Base-by-base conservation (phyloP, 2,329 filamentous ascomycete species). In the Raffaelea deltoideospora region DNA sequence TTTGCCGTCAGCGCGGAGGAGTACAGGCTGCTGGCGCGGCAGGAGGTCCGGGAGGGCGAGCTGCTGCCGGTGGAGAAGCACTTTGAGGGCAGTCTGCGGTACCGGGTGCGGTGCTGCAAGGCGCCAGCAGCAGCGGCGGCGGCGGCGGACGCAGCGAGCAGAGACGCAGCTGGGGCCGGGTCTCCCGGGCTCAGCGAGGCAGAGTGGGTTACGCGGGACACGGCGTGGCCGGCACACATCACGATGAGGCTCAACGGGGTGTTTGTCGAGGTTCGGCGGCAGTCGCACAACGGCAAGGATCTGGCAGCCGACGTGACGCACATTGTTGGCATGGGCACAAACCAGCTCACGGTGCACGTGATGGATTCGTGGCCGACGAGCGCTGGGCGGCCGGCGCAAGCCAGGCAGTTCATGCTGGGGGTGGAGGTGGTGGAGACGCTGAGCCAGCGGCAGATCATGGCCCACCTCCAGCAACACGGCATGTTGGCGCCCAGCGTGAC, bases 291-390 rank as follows among this genome's bases (percentile, higher is more conserved):
- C 48, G 77, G 76, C 10, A 82, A 77, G 46, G 82, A 92, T 47
- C 55, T 85, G 9, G 77, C 87, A 0, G 61, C 82, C 6, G 84
- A 94, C 45, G 59, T 94, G 19, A 86, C 84, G 1, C 53, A 70
- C 10, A 41, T 57, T 17, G 45, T 92, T 5, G 51, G 48, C 9
- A 45, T 56, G 14, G 84, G 82, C 0, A 49, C 52, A 6, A 93
- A 94, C 48, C 52, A 48, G 1, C 50, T 93, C 3, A 58, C 64
- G 5, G 52, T 87, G 47, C 72, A 48, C 43, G 58, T 60, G 36
- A 49, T 47, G 37, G 49, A 30, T 41, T 53, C 43, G 14, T 41
- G 37, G 42, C 48, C 17, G 27, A 39, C 22, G 37, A 15, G 35
- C 36, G 22, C 8, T n/a, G 10, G 27, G 15, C 33, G 38, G n/a